Percentiles rank a stretch among this genome's conserved stretches.
Conservation (phyloP, 2,329 filamentous ascomycete species). For the Dichotomopilus funicola region DNA sequence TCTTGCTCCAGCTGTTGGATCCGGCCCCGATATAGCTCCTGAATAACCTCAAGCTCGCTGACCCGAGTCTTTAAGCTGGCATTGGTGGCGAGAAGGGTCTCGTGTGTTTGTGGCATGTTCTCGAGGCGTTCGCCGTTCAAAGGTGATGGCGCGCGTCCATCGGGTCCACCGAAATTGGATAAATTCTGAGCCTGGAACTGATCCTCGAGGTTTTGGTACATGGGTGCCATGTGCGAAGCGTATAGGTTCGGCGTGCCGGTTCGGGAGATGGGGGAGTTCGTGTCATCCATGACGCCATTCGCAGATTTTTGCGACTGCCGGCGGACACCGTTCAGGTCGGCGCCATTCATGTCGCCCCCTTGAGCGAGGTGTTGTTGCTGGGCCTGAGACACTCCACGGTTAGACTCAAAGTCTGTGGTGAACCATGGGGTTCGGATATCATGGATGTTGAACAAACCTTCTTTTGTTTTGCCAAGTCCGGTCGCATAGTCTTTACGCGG, state of each 20-base stretch:
- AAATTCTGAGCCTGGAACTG: constrained; percentile 54
- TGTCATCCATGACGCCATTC: constrained; percentile 67
- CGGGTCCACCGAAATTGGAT: constrained; percentile 47
- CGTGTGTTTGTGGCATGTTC: constrained; percentile 62
- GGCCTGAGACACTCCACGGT: constrained; percentile 25
- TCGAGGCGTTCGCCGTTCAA: constrained; percentile 59
- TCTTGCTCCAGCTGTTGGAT: constrained; percentile 64
- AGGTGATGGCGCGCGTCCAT: constrained; percentile 44
- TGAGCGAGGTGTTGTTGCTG: constrained; percentile 36
- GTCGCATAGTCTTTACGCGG: constrained; percentile 80
- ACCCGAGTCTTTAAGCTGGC: constrained; percentile 90
- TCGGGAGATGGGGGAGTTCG: constrained; percentile 72
- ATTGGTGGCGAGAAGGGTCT: constrained; percentile 73
- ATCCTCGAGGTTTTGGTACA: constrained; percentile 72
- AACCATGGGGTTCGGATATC: not conserved
- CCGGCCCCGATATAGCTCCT: constrained; percentile 68
- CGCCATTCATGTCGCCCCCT: constrained; percentile 48
- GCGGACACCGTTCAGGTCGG: constrained; percentile 48
- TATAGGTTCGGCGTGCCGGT: constrained; percentile 72
- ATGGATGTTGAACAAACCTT: constrained; percentile 53
- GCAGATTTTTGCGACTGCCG: constrained; percentile 64
- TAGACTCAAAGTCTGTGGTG: constrained; percentile 1
- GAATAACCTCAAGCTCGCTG: constrained; percentile 92
- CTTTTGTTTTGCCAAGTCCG: constrained; percentile 72
- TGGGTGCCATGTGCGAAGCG: constrained; percentile 54